Evolutionary conservation across 192 early-diverging fungal genomes (phyloP).

Genomic region (Spinellus fusiger): DNA sequence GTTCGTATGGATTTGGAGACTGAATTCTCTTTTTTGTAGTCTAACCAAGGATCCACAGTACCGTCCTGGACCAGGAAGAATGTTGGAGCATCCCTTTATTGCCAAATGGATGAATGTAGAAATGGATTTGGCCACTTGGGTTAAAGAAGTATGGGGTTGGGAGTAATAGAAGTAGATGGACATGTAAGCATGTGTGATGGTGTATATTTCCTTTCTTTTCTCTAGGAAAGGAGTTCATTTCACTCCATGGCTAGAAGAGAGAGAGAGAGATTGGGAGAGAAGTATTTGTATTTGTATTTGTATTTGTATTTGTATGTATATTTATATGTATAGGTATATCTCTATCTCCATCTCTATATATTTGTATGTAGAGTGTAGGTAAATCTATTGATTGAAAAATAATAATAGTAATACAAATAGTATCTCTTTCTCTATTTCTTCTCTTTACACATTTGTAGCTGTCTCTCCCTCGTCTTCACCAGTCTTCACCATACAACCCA

Average conservation of each 20-base stretch:
- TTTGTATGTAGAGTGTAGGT: too few species aligned
- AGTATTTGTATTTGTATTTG: too few species aligned
- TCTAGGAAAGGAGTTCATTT: too few species aligned
- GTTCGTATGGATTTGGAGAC: neutral
- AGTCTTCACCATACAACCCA: conserved; percentile 32
- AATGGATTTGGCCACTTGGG: conserved; percentile 51
- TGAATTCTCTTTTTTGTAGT: conserved; percentile 31
- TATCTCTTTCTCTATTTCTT: neutral
- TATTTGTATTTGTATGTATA: too few species aligned
- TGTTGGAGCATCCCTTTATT: conserved; percentile 69
- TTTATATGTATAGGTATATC: too few species aligned
- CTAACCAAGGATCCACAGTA: conserved; percentile 67
- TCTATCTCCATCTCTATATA: too few species aligned
- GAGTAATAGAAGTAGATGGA: conserved; percentile 1
- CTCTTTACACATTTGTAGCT: too few species aligned
- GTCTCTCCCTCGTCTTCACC: conserved; percentile 25
- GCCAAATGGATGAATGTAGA: conserved; percentile 46
- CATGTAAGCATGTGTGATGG: neutral
- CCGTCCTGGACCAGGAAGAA: conserved; percentile 62
- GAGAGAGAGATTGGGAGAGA: too few species aligned
- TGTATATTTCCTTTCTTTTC: too few species aligned
- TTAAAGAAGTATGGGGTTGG: conserved; percentile 36
- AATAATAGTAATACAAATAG: neutral
- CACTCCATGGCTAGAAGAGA: too few species aligned
- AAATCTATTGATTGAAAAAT: neutral